Base-by-base conservation (phyloP, 148 eudicot genomes). In the Chenopodium album region DNA sequence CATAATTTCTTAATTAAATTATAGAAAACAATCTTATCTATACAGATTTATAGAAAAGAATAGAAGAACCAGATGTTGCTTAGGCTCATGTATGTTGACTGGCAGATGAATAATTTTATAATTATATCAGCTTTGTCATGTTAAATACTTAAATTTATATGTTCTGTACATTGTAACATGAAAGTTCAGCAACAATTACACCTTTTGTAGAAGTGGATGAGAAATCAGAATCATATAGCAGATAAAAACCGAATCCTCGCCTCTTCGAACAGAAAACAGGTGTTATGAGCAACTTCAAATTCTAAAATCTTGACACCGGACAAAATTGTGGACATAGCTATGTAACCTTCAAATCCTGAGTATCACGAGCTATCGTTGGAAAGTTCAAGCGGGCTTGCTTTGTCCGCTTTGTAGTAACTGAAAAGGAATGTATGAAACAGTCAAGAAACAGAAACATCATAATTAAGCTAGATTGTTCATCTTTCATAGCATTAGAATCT, bases 381-480 rank as follows among this genome's bases (percentile, higher is more conserved):
- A 93, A 93, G 82, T 85, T 86, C 34, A 93, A 80, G 66, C 82
- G 80, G 44, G 92, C 90, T 87, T 93, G 97, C 88, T 90, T 93
- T 26, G 89, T 81, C 65, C 80, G 80, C 85, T 90, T 93, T 59
- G 75, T 62, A 68, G 89, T 70, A 44, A 80, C 97, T 90, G 89
- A 80, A 79, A 75, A 41, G 65, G 56, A 32, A 80, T 31, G 72
- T 17, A 41, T 32, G 9, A 26, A 66, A 66, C 60, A 26, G 31
- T 78, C 76, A 56, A 71, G 50, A 1, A 69, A 70, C 54, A 78
- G 9, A 34, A 69, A 46, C 34, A 69, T 44, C 72, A 59, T 66
- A 52, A 22, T 59, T 17, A 23, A 72, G n/a, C 2, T 50, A 64
- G 11, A 63, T 16, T 54, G 28, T n/a, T 32, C 10, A 32, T n/a